phyloP scores from a whole-genome alignment of 768 basidiomycete genomes.

The Multifurca ochricompacta region DNA sequence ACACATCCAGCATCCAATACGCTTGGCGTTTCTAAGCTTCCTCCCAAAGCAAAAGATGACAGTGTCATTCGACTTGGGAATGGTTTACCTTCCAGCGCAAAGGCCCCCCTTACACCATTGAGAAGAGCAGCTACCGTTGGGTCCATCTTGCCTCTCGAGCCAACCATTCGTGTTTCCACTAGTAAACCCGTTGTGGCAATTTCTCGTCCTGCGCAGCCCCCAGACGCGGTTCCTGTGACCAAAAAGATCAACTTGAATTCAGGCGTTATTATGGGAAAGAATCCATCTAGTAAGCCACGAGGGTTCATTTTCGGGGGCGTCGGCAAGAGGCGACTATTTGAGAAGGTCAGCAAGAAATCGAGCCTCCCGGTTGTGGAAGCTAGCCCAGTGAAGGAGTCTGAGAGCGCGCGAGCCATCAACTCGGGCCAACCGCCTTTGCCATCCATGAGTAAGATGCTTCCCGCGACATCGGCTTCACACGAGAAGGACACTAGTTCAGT shows the following conservation, averaged over 20 bases:
- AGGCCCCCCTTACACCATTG: neutral
- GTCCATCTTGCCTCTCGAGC: neutral
- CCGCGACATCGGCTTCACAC: neutral
- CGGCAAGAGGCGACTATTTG: conserved; percentile 22
- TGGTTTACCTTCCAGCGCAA: neutral
- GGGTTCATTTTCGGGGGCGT: conserved; percentile 21
- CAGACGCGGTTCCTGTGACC: neutral
- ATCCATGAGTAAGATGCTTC: neutral
- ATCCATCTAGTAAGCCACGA: neutral
- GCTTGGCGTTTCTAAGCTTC: conserved; percentile 10
- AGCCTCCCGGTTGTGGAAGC: conserved; percentile 37
- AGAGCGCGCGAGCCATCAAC: neutral
- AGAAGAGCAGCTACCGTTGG: conserved; percentile 7
- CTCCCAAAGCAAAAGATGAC: conserved; percentile 17
- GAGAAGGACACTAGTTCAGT: neutral
- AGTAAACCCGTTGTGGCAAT: neutral
- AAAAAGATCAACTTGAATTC: conserved; percentile 22
- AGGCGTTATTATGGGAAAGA: conserved; percentile 23
- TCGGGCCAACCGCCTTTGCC: neutral
- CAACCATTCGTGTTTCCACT: neutral
- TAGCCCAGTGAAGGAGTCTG: conserved; percentile 37
- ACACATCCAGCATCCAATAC: conserved; percentile 25
- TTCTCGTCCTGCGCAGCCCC: neutral
- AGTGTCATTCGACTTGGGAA: conserved; percentile 10
- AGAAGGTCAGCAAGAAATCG: conserved; percentile 37